Base-by-base conservation (phyloP, 768 basidiomycete species). In the Mycena galericulata region DNA sequence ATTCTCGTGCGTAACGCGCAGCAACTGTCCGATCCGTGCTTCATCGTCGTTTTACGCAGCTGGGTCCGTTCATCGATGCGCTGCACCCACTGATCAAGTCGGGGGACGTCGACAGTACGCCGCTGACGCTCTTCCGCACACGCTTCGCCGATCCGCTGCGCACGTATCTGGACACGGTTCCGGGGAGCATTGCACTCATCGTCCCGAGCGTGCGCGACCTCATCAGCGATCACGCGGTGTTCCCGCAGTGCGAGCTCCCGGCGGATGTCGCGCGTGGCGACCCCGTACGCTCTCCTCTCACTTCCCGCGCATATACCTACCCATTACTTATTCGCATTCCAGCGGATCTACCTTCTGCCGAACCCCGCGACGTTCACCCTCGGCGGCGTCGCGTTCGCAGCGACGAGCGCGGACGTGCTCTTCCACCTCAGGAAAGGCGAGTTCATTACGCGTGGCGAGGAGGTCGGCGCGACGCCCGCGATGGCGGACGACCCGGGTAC, bases 391-490 rank as follows among this genome's bases (percentile, higher is more conserved):
- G 82, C 87, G 4, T 93, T 99, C 72, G 93, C 88, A 3, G 85
- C 88, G 17, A 92, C 88, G n/a, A 94, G 93, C 69, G 89, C 95
- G 27, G 98, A 99, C 77, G 87, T 91, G 0, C 80, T 99, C 24
- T 97, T 96, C 81, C 96, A 98, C 75, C 84, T 99, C 1, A 88
- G 90, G 56, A 94, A 91, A 72, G 93, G 97, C 71, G 94, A 97
- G 76, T 88, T 89, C 65, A 81, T 91, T 69, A 91, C 88, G 76
- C 85, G 87, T 29, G 90, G 89, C 2, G 83, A 87, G 59, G 93
- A 92, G 64, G 81, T 88, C 2, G 88, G 89, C 40, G 77, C 91
- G 1, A 73, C 86, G 12, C 68, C 76, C 5, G 69, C 79, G 8
- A 74, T 78, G 29, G 64, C 80, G 4, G 85, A 87, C 58, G 86